A percentile compares a stretch with the other conserved stretches of the same genome.
phyloP scores from a whole-genome alignment of 495 filamentous ascomycete species.

The Evernia prunastri region DNA sequence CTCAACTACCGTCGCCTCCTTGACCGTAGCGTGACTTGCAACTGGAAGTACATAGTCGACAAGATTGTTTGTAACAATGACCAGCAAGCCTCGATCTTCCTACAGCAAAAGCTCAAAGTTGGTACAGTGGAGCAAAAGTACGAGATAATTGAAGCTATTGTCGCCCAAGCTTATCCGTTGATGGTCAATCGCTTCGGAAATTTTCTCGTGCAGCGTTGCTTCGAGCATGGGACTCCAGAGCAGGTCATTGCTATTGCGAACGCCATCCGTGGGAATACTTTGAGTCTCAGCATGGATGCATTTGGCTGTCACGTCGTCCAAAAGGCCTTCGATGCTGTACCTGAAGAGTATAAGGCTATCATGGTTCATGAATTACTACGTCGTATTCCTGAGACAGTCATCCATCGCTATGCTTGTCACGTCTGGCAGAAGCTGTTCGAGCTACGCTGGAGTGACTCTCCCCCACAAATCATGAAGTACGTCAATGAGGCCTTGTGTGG shows the following conservation, averaged over 20 bases:
- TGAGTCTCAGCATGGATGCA: constrained; percentile 93
- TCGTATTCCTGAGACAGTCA: constrained; percentile 93
- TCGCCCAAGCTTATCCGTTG: constrained; percentile 87
- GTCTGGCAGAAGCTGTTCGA: constrained; percentile 99
- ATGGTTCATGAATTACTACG: constrained; percentile 97
- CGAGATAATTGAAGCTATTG: constrained; percentile 93
- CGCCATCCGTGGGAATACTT: constrained; percentile 88
- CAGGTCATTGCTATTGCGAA: constrained; percentile 93
- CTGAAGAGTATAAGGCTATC: constrained; percentile 93
- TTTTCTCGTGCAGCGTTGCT: constrained; percentile 96
- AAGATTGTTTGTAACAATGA: constrained; percentile 99
- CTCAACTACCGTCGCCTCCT: constrained; percentile 93
- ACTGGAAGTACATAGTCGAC: constrained; percentile 99
- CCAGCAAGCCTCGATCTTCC: constrained; percentile 96
- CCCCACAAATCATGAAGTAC: constrained; percentile 96
- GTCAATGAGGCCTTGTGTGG: constrained; percentile 92
- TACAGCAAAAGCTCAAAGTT: constrained; percentile 98
- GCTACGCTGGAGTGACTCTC: constrained; percentile 87
- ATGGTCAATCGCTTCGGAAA: constrained; percentile 98
- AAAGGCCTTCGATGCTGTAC: constrained; percentile 95
- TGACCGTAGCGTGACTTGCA: constrained; percentile 92
- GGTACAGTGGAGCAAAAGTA: constrained; percentile 93
- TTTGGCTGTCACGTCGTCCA: constrained; percentile 98
- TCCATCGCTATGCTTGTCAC: constrained; percentile 96
- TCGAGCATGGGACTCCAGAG: constrained; percentile 93